Evolutionary conservation across 2,329 filamentous ascomycete genomes (phyloP), one percentile per base, ranked within the genome.

Genomic region (Septoria linicola): DNA sequence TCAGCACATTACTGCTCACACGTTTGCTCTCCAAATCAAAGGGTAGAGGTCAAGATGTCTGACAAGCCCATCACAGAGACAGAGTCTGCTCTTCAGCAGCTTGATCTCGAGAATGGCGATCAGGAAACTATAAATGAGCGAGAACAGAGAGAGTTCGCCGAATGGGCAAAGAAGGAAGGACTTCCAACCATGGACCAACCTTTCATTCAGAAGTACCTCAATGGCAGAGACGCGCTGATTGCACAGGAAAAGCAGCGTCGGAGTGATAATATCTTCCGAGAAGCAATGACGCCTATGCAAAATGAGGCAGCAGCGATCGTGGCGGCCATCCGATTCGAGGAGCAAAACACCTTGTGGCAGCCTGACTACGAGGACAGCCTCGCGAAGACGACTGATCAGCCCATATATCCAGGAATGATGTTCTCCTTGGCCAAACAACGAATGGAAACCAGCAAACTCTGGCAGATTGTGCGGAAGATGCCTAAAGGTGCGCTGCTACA

Each of bases 381-480:
- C 2, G 83, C 85, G 3, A 79, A 80, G 57, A 73, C 81, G 49
- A 74, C 73, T 20, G 76, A 82, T 61, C 79, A 82, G 54, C 81
- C 83, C 59, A 74, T 92, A 43, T 89, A 87, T 66, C 89, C 89
- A 0, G 91, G 91, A 8, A 95, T 96, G 86, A 93, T 95, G 87
- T 96, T 96, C 71, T 84, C 81, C 30, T 78, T 92, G 30, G 89
- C 89, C 61, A 92, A 90, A 70, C 80, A 84, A n/a, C 82, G 83
- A 31, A 95, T 96, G 82, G 89, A 95, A 70, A 77, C 78, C 60
- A 95, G 89, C 11, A 84, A 84, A 64, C 76, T 96, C 19, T 97
- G 89, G 89, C 79, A 83, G 58, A 93, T 96, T 61, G 80, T 96
- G 13, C 81, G 84, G 53, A 80, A 76, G 58, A 89, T 97, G 87